Evolutionary conservation across 352 stramenopile species (phyloP).

Genomic region (Globisporangium barbulae): DNA sequence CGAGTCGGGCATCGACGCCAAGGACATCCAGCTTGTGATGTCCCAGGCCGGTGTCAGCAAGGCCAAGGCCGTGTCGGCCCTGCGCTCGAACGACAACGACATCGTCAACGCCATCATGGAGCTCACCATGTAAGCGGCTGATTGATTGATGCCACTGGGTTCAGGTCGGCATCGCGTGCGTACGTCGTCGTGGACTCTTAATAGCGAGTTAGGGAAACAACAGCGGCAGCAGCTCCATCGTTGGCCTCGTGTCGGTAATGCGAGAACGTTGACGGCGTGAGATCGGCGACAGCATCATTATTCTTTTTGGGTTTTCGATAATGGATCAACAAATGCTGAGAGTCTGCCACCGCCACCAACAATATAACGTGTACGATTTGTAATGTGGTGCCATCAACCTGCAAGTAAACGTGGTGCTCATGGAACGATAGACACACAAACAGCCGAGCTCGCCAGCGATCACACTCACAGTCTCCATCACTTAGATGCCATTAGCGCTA

Average conservation of each 20-base stretch:
- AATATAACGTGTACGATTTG: slow-evolving; percentile 1
- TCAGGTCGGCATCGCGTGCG: not conserved
- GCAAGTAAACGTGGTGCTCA: too few species aligned
- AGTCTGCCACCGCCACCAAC: not conserved
- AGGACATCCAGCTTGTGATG: slow-evolving; percentile 99
- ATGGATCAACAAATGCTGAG: not conserved
- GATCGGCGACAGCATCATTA: slow-evolving; percentile 10
- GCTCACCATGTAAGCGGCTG: slow-evolving; percentile 93
- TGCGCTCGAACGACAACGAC: slow-evolving; percentile 98
- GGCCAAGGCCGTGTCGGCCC: slow-evolving; percentile 93
- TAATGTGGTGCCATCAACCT: not conserved
- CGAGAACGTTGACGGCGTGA: slow-evolving; percentile 5
- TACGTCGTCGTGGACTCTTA: not conserved
- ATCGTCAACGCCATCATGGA: slow-evolving; percentile 99
- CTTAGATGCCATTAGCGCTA: not conserved
- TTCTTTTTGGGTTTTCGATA: slow-evolving; percentile 32
- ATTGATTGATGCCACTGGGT: not conserved
- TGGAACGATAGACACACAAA: too few species aligned
- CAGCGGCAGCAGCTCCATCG: not conserved
- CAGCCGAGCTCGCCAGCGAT: too few species aligned
- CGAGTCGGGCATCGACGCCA: slow-evolving; percentile 95
- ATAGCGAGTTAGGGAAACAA: slow-evolving; percentile 3
- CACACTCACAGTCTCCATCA: not conserved
- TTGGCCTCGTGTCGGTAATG: not conserved
- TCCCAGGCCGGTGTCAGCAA: slow-evolving; percentile 90